Evolutionary conservation across 495 filamentous ascomycete species (phyloP).

Genomic region (Lepidopterella palustris): DNA sequence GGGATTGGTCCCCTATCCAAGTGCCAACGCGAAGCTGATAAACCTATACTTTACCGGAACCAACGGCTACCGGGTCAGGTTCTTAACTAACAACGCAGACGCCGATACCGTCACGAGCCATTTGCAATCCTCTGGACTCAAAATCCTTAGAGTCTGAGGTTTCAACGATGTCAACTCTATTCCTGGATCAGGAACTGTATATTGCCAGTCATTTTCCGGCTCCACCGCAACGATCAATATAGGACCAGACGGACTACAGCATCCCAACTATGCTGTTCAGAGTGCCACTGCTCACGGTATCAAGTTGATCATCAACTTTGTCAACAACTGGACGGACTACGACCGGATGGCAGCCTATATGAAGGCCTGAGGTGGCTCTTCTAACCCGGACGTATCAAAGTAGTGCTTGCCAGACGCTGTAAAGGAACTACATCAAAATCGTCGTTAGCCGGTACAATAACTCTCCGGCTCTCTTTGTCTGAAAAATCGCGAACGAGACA

Average conservation of each 20-base stretch:
- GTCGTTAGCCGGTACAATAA: slow-evolving; percentile 54
- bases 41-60: slow-evolving; percentile 54
- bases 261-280: slow-evolving; percentile 32
- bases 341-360: slow-evolving; percentile 62
- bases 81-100: slow-evolving; percentile 58
- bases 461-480: slow-evolving; percentile 57
- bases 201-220: slow-evolving; percentile 53
- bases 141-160: slow-evolving; percentile 66
- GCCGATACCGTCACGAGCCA: slow-evolving; percentile 38
- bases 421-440: slow-evolving; percentile 56
- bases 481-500: slow-evolving; percentile 68
- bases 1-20: slow-evolving; percentile 25
- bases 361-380: slow-evolving; percentile 52
- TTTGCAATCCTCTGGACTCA: slow-evolving; percentile 49
- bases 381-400: slow-evolving; percentile 49
- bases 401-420: slow-evolving; percentile 48
- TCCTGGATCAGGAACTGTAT: slow-evolving; percentile 47
- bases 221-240: slow-evolving; percentile 57
- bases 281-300: slow-evolving; percentile 28
- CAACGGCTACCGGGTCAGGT: slow-evolving; percentile 70
- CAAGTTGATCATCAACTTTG: slow-evolving; percentile 44
- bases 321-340: slow-evolving; percentile 58
- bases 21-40: too few relatives aligned
- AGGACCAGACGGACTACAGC: slow-evolving; percentile 57
- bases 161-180: slow-evolving; percentile 57